Base-by-base conservation (phyloP, 768 basidiomycete genomes). In the Lentinula edodes region DNA sequence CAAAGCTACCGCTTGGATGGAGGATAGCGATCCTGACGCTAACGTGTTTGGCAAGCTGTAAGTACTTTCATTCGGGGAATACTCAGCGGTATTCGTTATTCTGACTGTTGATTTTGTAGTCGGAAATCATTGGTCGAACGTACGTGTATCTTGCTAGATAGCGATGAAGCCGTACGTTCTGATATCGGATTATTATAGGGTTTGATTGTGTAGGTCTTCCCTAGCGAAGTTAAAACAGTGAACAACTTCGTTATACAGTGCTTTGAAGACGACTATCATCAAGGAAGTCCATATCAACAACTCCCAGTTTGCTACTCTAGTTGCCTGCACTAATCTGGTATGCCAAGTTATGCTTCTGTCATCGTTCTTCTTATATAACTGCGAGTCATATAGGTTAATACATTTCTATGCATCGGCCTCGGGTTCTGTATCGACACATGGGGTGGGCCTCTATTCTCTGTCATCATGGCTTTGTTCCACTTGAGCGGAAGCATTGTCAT, bases 71-170 rank as follows among this genome's bases (percentile, higher is more conserved):
- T n/a, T n/a, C n/a, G n/a, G 16, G 35, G 9, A 48, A 15, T 10
- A 20, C 12, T 52, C 10, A 34, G 12, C 9, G 16, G 20, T 1
- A 36, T 52, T 51, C 46, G 50, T 13, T 60, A 39, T 57, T 10
- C 45, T 48, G 10, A 56, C 18, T 16, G 23, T 46, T 45, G 8
- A 5, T 5, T 32, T 43, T 58, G 32, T 58, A 78, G 76, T 78
- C 53, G 76, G 76, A 2, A 76, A 78, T 63, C 76, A 78, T 61
- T 78, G 76, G 76, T 78, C 75, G 15, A 76, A 75, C 62, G 75
- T 76, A 62, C 61, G 74, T 63, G 32, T 36, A n/a, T 18, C n/a
- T 36, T 58, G 28, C 28, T 28, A 28, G 28, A 28, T 28, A 28
- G 13, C 20, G 23, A 2, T n/a, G 7, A 51, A 48, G 6, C 20